These are phyloP conservation scores for Saturnispora sanitii DNA, from an alignment of 805 yeast species.

Conservation along the genomic window DNA sequence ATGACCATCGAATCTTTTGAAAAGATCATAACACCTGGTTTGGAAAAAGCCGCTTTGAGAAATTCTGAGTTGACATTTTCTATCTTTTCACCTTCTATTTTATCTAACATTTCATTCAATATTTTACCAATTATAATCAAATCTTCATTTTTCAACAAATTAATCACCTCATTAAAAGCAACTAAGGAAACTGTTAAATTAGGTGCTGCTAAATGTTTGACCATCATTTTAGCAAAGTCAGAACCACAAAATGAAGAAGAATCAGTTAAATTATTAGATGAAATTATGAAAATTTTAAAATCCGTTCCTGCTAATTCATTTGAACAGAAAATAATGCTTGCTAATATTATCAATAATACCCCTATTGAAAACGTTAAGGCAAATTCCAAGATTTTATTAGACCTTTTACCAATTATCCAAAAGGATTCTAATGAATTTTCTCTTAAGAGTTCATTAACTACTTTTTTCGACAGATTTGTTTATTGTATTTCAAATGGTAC, in stretches of 20 bases:
- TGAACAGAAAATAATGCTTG: slow-evolving; percentile 54
- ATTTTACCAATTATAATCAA: slow-evolving; percentile 30
- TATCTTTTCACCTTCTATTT: slow-evolving; percentile 42
- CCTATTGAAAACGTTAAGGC: slow-evolving; percentile 16
- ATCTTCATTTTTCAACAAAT: slow-evolving; percentile 39
- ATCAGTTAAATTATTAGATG: slow-evolving; percentile 35
- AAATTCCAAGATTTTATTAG: slow-evolving; percentile 29
- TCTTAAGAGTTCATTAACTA: slow-evolving; percentile 37
- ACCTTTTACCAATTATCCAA: slow-evolving; percentile 40
- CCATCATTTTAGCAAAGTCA: slow-evolving; percentile 17
- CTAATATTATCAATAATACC: slow-evolving; percentile 31
- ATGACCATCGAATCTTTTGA: slow-evolving; percentile 11
- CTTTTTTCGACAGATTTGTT: slow-evolving; percentile 39
- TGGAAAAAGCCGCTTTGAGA: slow-evolving; percentile 69
- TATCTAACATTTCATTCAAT: slow-evolving; percentile 32
- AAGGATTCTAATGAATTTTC: slow-evolving; percentile 74
- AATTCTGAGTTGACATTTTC: slow-evolving; percentile 65
- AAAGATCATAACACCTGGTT: slow-evolving; percentile 32
- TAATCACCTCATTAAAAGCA: slow-evolving; percentile 52
- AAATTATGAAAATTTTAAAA: slow-evolving; percentile 48
- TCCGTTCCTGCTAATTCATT: slow-evolving; percentile 43
- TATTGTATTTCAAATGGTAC: slow-evolving; percentile 19
- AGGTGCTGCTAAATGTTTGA: slow-evolving; percentile 33
- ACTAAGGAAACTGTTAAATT: slow-evolving; percentile 56
- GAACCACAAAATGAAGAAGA: slow-evolving; percentile 17